Conservation (phyloP, 305 asterid genomes). For the Fraxinus sp. region DNA sequence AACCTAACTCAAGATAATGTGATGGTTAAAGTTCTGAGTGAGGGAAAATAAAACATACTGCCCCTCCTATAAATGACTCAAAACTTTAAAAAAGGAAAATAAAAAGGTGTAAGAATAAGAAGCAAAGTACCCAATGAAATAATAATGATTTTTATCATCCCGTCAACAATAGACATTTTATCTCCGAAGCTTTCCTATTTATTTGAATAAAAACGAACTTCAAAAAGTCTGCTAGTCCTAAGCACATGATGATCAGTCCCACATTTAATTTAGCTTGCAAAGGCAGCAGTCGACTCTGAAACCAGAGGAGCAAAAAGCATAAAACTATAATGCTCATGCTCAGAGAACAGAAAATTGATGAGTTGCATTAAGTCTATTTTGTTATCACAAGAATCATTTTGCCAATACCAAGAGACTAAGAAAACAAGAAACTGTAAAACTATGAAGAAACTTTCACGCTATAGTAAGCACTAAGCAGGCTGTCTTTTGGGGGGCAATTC, state of each 20-base stretch:
- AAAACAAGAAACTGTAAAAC: not conserved
- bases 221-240: not conserved
- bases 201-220: not conserved
- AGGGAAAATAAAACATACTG: not conserved
- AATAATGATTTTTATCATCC: not conserved
- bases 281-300: not conserved
- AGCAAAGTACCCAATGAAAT: not conserved
- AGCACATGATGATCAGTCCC: not conserved
- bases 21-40: not conserved
- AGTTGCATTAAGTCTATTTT: not conserved
- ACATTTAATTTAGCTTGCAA: not conserved
- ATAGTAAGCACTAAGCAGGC: not conserved
- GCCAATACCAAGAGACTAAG: not conserved
- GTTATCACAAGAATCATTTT: not conserved
- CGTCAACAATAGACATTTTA: not conserved
- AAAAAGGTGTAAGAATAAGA: not conserved
- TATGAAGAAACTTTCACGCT: not conserved
- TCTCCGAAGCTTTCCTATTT: not conserved
- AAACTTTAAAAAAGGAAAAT: constrained; percentile 2
- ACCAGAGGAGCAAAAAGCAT: not conserved
- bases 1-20: constrained; percentile 42
- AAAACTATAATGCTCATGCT: not conserved
- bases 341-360: not conserved
- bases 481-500: not conserved
- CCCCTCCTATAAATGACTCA: not conserved